Base-by-base conservation (phyloP, 176 grass and related monocot species). In the Thinopyrum elongatum region DNA sequence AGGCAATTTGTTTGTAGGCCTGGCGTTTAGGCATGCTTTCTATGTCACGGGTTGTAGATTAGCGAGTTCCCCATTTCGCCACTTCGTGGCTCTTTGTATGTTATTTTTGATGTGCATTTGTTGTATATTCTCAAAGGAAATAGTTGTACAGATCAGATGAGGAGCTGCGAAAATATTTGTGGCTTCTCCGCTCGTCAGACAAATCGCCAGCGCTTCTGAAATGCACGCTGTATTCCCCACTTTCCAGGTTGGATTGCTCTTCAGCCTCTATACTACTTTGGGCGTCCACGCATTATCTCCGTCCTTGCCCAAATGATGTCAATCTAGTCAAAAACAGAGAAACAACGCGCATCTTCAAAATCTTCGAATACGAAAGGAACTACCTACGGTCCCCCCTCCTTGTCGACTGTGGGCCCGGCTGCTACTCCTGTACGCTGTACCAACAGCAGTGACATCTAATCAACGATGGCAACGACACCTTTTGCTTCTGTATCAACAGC, bases 21-120 rank as follows among this genome's bases (percentile, higher is more conserved):
- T 65, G 69, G 51, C 77, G 70, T 71, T 76, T 82, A 88, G 82
- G 70, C 82, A 85, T 85, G 88, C 78, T 85, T 77, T 88, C 78
- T 82, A 85, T 33, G 66, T 88, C 31, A 65, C 21, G 65, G 51
- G 21, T 26, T 88, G 70, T 81, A 88, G 71, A 29, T 65, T 91
- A 85, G 77, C 0, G 7, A 23, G 12, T 65, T 70, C 22, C 13
- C 19, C 3, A 62, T 85, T 88, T 75, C 8, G 49, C 70, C 51
- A 21, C 6, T 49, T 4, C 12, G 29, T 85, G 82, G 51, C 14
- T 29, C 78, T 81, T 70, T 73, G 53, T 2, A 23, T 85, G 10
- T 82, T 66, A 6, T 66, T 74, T 87, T 79, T 59, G 12, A 46
- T 66, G 33, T 74, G 63, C 10, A 57, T 29, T 53, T 49, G 44